These are phyloP conservation scores for Podospora pseudocomata DNA, from an alignment of 495 filamentous ascomycete genomes.

Conservation along the genomic window DNA sequence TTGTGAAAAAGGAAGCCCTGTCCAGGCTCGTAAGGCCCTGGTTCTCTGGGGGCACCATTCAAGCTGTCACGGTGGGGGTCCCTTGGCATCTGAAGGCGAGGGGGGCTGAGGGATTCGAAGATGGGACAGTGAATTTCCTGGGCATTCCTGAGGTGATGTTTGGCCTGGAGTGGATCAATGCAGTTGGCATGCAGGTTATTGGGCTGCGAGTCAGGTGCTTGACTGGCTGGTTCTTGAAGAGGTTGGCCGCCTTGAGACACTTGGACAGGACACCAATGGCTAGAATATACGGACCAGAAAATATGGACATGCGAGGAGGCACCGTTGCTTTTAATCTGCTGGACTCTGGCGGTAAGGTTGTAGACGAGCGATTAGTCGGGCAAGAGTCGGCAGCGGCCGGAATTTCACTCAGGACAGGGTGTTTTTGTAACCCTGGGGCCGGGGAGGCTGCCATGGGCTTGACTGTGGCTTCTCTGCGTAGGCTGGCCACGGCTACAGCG, in stretches of 20 bases:
- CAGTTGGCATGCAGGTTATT: constrained; percentile 20
- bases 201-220: constrained; percentile 36
- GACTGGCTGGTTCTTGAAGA: constrained; percentile 46
- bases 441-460: constrained; percentile 29
- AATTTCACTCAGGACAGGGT: constrained; percentile 58
- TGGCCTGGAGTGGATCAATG: constrained; percentile 44
- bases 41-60: constrained; percentile 60
- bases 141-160: constrained; percentile 53
- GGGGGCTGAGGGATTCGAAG: constrained; percentile 50
- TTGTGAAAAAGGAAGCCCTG: constrained; percentile 45
- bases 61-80: constrained; percentile 46
- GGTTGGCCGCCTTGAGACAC: constrained; percentile 45
- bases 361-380: constrained; percentile 54
- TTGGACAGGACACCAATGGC: constrained; percentile 46
- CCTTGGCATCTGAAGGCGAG: constrained; percentile 51
- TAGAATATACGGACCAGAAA: constrained; percentile 49
- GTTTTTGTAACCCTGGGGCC: constrained; percentile 61
- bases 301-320: constrained; percentile 51
- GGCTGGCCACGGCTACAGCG: constrained; percentile 3
- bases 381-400: constrained; percentile 34
- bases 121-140: constrained; percentile 59
- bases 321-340: constrained; percentile 56
- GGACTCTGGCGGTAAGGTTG: constrained; percentile 39
- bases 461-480: background rate
- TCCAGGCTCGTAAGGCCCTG: constrained; percentile 48